Base-by-base conservation (phyloP, 2,329 filamentous ascomycete genomes). In the Stromatinia cepivora region DNA sequence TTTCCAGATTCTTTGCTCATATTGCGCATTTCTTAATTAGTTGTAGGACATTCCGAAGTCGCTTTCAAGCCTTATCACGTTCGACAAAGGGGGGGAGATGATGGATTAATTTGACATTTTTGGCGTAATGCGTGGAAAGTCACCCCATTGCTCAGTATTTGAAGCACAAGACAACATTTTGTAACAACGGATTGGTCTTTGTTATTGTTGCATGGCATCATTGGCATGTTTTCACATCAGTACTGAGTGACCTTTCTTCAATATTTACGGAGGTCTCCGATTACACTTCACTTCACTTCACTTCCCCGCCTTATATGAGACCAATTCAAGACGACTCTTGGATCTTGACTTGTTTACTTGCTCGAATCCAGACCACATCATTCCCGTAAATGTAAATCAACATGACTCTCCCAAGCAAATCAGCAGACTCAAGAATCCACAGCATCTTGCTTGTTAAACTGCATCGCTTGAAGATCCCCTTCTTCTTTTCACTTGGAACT, bases 381-480 rank as follows among this genome's bases (percentile, higher is more conserved):
- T 39, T 25, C 8, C 11, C 13, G 25, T 22, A 10, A 57, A 17
- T n/a, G 31, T 0, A 20, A 36, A 17, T 36, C 59, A 11, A 25
- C 45, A 63, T 63, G 59, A 50, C 31, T 63, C 59, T 63, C 11
- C 45, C 45, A 36, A 39, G 45, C 59, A 39, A 52, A 63, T 52
- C 46, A 52, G 59, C 59, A 52, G 59, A 63, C 59, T 50, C 42
- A 5, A 62, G 8, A 34, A n/a, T 34, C 25, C 42, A 31, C 58
- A 58, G 53, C 3, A 45, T 28, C 42, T 42, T 39, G 34, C 31
- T 25, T 39, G 34, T 22, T 17, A 17, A 39, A 58, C 13, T 25
- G 42, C 28, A 42, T 48, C 39, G 59, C 13, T 22, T 66, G 50
- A 31, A 45, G 63, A 66, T 66, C 52, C 36, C 36, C 36, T 45